Base-by-base conservation (phyloP, 1,284 basidiomycete species). In the Austroboletus novae-zelandiae region DNA sequence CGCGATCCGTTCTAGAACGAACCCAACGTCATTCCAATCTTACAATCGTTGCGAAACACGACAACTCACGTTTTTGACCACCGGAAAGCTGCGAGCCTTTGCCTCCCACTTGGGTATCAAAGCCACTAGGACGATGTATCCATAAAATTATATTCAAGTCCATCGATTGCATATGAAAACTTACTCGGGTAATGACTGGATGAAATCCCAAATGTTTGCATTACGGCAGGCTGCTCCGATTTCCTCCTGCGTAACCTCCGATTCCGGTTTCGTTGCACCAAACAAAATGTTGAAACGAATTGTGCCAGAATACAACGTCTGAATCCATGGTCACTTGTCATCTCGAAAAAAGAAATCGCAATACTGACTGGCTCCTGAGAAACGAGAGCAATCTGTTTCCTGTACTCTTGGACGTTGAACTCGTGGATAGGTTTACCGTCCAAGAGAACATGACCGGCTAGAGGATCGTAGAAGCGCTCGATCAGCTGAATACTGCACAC, bases 81-180 rank as follows among this genome's bases (percentile, higher is more conserved):
- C 95, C 95, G 32, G 89, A 93, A 5, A 98, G 77, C 65, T 95
- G 92, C 8, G 89, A 87, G 13, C 96, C 96, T 71, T 98, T 98
- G 50, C 93, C 91, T 56, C 96, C 96, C 45, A 91, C 86, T 53
- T 86, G 75, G 1, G 90, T 92, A 30, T 91, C 83, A 58, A 90
- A 89, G 32, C 86, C 86, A 50, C 76, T 78, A 50, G 3, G 48
- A 54, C 17, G 15, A 30, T 9, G 25, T 13, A 17, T 70, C 25
- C 57, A 48, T 48, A 57, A 5, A 5, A 37, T n/a, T 37, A 8
- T 14, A 31, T 46, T 11, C 11, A 14, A n/a, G 25, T 27, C 8
- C 4, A 25, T 34, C 34, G 5, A 10, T n/a, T 27, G 8, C 18
- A 36, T 6, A 29, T 15, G 14, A 27, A n/a, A 20, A 75, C 80